These are phyloP conservation scores for Chlamydomonas asymmetrica DNA, from an alignment of 139 green algal genomes.

Conservation along the genomic window DNA sequence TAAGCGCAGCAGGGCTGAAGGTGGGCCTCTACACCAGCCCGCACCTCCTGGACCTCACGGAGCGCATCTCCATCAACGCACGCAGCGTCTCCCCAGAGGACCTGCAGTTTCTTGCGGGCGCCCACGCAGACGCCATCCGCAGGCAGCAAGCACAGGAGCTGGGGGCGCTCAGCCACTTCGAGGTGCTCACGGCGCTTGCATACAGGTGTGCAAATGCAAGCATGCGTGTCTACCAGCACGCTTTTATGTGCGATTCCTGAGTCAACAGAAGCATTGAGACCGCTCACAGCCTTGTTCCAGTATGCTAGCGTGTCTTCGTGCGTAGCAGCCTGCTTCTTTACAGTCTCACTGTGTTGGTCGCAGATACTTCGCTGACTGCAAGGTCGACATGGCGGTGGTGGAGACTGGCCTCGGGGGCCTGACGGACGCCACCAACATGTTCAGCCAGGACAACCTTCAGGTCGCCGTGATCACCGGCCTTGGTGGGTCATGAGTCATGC, in stretches of 20 bases:
- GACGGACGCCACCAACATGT: conserved; percentile 87
- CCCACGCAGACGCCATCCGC: conserved; percentile 2
- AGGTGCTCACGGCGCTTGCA: conserved; percentile 80
- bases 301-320: too few species aligned
- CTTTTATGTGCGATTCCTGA: too few species aligned
- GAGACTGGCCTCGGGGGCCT: conserved; percentile 83
- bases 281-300: too few species aligned
- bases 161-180: conserved; percentile 77
- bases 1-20: conserved; percentile 59
- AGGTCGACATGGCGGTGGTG: conserved; percentile 77
- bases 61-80: conserved; percentile 60
- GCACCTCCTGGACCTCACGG: conserved; percentile 72
- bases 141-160: conserved; percentile 21
- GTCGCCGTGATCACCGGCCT: conserved; percentile 56
- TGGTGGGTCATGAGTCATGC: conserved; percentile 29
- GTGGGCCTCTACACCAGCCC: conserved; percentile 84
- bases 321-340: too few species aligned
- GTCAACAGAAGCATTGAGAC: too few species aligned
- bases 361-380: conserved; percentile 68
- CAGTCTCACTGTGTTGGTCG: too few species aligned
- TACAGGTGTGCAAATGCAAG: conserved; percentile 54
- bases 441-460: conserved; percentile 42
- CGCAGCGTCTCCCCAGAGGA: conserved; percentile 12
- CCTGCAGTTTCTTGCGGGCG: conserved; percentile 1
- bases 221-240: too few species aligned